Evolutionary conservation across 140 eudicot genomes (phyloP).

Genomic region (Flaveria floridana): DNA sequence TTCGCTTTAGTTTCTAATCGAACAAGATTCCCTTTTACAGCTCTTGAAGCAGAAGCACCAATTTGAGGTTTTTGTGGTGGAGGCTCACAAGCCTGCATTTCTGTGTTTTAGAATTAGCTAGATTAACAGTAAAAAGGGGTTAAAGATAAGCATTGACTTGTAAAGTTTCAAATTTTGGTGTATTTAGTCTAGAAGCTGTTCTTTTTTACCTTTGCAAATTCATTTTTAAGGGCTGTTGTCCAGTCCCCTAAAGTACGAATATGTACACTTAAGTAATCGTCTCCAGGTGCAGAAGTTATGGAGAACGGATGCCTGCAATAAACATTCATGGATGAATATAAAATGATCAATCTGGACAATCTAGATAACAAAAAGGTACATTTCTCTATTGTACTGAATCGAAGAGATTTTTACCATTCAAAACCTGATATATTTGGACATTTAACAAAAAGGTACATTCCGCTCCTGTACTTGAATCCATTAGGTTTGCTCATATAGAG

Average conservation of each 20-base stretch:
- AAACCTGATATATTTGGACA: conserved; percentile 81
- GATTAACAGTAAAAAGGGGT: conserved; percentile 32
- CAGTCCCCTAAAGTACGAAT: conserved; percentile 93
- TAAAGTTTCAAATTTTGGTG: conserved; percentile 5
- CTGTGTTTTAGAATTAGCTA: conserved; percentile 33
- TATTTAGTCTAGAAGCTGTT: conserved; percentile 15
- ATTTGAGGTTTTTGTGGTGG: conserved; percentile 43
- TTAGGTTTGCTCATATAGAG: conserved; percentile 88
- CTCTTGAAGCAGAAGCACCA: conserved; percentile 42
- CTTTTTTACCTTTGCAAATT: conserved; percentile 63
- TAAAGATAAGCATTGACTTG: neutral
- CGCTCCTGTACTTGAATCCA: conserved; percentile 86
- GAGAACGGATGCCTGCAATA: conserved; percentile 95
- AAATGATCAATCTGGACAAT: no score
- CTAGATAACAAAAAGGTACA: no score
- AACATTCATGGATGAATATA: neutral
- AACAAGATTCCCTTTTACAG: conserved; percentile 41
- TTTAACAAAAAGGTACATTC: conserved; percentile 95
- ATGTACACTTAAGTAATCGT: conserved; percentile 80
- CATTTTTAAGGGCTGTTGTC: conserved; percentile 72
- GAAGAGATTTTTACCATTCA: conserved; percentile 54
- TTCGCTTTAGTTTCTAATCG: conserved; percentile 43
- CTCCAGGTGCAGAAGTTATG: conserved; percentile 94
- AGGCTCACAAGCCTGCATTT: conserved; percentile 80
- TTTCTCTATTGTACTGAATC: neutral